Evolutionary conservation across 345 rosid genomes (phyloP), one percentile per base, ranked within the genome.

Genomic region (Corymbia maculata): DNA sequence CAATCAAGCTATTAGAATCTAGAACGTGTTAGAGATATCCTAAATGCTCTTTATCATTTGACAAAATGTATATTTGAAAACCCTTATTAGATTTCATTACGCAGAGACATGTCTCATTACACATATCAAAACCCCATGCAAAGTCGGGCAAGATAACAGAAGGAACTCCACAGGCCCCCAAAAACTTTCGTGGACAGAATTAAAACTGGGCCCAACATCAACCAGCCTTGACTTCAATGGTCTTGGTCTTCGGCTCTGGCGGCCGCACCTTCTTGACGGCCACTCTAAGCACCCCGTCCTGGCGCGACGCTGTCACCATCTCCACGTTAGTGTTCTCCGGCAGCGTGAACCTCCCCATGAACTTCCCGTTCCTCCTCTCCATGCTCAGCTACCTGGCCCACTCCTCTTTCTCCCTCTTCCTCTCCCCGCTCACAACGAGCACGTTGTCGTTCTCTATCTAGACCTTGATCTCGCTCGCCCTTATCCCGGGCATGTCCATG

Each of bases 401-500:
- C 30, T 95, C 94, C 80, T 92, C 92, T 85, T 94, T 95, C 70
- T 89, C 87, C 68, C 95, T 90, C 92, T 93, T 91, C 87, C 98
- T 93, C 91, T 93, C 97, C 0, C 96, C 97, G 57, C 93, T 95
- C 45, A 94, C 89, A 66, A 95, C 86, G 85, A 96, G 92, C 87
- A 94, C 95, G 50, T 95, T 96, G 51, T 95, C 97, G 32, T 92
- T 91, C 92, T 97, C 98, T 12, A 96, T 89, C 90, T 95, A 96
- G 19, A 97, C 98, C 87, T 93, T 95, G 85, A 96, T 94, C 86
- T 95, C 97, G 7, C 91, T 93, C 4, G 94, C 91, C 51, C 92
- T 95, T 87, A 96, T 85, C n/a, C 98, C 98, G 1, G 97, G 98
- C 98, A 97, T 95, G 92, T 97, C 98, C 53, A 97, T 88, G 4